Conservation (phyloP, 352 stramenopile species). For the Paralagenidium karlingii region DNA sequence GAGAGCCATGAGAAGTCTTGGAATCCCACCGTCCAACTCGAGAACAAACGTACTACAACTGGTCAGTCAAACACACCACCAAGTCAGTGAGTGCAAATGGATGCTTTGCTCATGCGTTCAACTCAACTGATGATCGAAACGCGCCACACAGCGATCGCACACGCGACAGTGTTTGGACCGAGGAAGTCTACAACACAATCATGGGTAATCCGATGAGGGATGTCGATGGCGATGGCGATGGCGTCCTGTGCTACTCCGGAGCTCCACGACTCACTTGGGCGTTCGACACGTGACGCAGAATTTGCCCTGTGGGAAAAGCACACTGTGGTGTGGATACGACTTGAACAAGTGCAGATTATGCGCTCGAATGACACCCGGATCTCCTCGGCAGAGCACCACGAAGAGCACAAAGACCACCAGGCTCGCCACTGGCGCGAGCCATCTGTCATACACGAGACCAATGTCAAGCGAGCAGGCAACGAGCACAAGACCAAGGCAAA, state of each 20-base stretch:
- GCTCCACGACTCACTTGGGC: slow-evolving; percentile 35
- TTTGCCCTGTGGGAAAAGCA: slow-evolving; percentile 70
- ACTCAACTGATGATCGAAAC: slow-evolving; percentile 87
- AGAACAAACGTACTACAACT: slow-evolving; percentile 21
- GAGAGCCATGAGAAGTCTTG: not conserved
- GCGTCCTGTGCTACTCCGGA: not conserved
- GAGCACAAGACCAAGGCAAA: not conserved
- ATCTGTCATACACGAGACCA: slow-evolving; percentile 10
- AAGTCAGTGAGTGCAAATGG: not conserved
- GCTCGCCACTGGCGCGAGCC: slow-evolving; percentile 13
- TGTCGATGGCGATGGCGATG: not conserved
- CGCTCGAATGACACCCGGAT: slow-evolving; percentile 60
- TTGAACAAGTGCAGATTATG: slow-evolving; percentile 34
- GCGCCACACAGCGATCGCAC: slow-evolving; percentile 77
- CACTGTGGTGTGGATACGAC: slow-evolving; percentile 61
- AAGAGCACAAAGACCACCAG: slow-evolving; percentile 53
- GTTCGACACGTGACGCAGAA: slow-evolving; percentile 83
- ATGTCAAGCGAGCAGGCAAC: not conserved
- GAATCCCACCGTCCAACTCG: not conserved
- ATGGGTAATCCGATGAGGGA: not conserved
- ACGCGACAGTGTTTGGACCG: slow-evolving; percentile 84
- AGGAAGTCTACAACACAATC: slow-evolving; percentile 41
- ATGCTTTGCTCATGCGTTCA: not conserved
- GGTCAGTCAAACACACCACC: not conserved
- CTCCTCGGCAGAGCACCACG: slow-evolving; percentile 41